Evolutionary conservation across 1,284 basidiomycete species (phyloP).

Genomic region (Agaricales sp.): DNA sequence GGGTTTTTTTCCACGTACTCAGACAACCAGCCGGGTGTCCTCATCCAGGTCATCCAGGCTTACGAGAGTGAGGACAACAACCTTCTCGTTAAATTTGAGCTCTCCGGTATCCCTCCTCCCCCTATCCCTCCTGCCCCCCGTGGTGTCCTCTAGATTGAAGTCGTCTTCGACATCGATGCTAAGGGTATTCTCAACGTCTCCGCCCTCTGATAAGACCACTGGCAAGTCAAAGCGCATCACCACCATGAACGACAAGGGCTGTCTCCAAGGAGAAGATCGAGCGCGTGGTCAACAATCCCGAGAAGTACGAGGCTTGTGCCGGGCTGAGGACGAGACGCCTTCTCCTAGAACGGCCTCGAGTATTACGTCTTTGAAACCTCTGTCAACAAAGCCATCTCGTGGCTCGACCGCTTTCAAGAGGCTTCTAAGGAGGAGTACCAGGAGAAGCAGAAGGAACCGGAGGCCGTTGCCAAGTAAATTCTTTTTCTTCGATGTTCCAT

Average conservation of each 20-base stretch:
- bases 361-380: conserved; percentile 86
- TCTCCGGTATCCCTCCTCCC: conserved; percentile 96
- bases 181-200: conserved; percentile 98
- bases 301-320: conserved; percentile 93
- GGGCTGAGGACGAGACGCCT: conserved; percentile 77
- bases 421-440: conserved; percentile 96
- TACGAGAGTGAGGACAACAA: conserved; percentile 99
- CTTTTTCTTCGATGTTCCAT: background rate
- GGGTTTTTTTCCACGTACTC: conserved; percentile 99
- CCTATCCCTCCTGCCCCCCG: conserved; percentile 96
- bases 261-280: conserved; percentile 98
- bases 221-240: conserved; percentile 96
- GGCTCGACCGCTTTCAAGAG: conserved; percentile 87
- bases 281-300: conserved; percentile 90
- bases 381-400: conserved; percentile 80
- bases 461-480: conserved; percentile 65
- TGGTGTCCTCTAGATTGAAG: conserved; percentile 97
- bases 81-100: conserved; percentile 97
- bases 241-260: conserved; percentile 98
- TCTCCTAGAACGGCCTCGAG: conserved; percentile 82
- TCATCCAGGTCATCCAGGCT: conserved; percentile 99
- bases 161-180: conserved; percentile 98
- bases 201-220: conserved; percentile 94
- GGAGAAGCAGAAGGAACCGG: conserved; percentile 92
- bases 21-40: conserved; percentile 98